phyloP scores from a whole-genome alignment of 345 rosid species.

The Gossypium mustelinum region DNA sequence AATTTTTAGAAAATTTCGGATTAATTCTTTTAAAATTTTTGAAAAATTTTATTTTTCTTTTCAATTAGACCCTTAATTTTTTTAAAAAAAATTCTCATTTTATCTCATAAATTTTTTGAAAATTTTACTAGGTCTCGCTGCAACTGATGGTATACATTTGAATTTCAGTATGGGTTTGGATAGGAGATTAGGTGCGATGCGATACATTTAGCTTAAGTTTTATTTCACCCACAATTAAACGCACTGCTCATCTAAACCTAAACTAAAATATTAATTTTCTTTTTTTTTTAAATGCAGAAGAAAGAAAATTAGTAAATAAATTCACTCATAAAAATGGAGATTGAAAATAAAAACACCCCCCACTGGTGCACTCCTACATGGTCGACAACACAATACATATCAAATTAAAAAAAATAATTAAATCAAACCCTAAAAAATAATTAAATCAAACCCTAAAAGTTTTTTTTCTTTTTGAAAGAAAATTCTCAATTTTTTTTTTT shows the following conservation, averaged over 20 bases:
- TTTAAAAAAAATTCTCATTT: neutral
- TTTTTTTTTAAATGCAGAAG: neutral
- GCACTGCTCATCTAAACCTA: no score
- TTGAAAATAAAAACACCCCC: slow-evolving; percentile 34
- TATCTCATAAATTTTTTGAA: neutral
- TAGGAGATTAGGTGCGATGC: accelerated
- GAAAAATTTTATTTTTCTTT: no score
- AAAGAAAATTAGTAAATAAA: slow-evolving; percentile 16
- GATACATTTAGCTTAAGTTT: no score
- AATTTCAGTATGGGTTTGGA: neutral
- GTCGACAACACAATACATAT: slow-evolving; percentile 5
- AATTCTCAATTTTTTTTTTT: neutral
- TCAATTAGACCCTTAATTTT: neutral
- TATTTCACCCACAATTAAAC: accelerated
- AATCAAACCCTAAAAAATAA: neutral
- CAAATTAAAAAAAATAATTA: neutral
- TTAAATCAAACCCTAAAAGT: neutral
- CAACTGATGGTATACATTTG: neutral
- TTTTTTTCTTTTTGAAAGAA: neutral
- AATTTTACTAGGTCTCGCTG: no score
- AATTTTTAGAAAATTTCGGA: no score
- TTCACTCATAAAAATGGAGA: slow-evolving; percentile 40
- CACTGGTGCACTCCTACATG: slow-evolving; percentile 17
- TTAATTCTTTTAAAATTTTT: no score
- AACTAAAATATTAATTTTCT: neutral